A percentile compares a stretch with the other conserved stretches of the same genome.
These are phyloP conservation scores for Caloboletus inedulis DNA, from an alignment of 1,284 basidiomycete genomes.

Conservation along the genomic window DNA sequence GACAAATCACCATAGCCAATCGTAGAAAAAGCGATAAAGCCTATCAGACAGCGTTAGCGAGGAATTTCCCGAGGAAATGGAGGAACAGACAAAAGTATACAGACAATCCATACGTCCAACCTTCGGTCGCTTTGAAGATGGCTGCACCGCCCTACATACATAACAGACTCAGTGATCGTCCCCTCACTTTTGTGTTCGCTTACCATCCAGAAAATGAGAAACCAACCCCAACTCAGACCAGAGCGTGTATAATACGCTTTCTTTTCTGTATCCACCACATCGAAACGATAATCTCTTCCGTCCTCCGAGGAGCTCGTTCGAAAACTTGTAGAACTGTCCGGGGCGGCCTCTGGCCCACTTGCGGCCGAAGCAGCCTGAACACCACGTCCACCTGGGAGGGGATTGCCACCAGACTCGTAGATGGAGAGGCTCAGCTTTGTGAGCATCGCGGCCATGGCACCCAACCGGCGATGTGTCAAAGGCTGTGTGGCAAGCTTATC, in stretches of 20 bases:
- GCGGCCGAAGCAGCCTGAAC: neutral
- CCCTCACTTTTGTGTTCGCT: conserved; percentile 14
- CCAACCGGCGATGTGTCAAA: conserved; percentile 40
- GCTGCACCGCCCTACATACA: conserved; percentile 51
- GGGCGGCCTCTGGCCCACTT: neutral
- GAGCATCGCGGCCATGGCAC: conserved; percentile 51
- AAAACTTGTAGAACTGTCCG: conserved; percentile 15
- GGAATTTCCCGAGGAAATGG: neutral
- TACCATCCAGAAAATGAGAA: conserved; percentile 58
- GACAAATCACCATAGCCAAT: conserved; percentile 71
- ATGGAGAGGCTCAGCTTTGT: conserved; percentile 45
- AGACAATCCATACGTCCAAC: conserved; percentile 49
- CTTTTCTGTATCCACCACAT: conserved; percentile 36
- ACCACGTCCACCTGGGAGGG: conserved; percentile 1
- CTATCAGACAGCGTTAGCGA: conserved; percentile 27
- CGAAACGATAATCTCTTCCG: conserved; percentile 16
- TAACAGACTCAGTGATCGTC: neutral
- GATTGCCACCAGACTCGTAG: conserved; percentile 16
- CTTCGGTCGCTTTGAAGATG: conserved; percentile 53
- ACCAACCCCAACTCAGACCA: conserved; percentile 44
- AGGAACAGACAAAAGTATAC: conserved; percentile 67
- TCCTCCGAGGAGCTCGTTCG: conserved; percentile 10
- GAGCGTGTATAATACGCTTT: conserved; percentile 49
- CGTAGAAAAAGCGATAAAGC: conserved; percentile 61
- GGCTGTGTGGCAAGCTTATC: conserved; percentile 13